Evolutionary conservation across 129 eudicot species (phyloP).

Genomic region (Sambucus nigra): DNA sequence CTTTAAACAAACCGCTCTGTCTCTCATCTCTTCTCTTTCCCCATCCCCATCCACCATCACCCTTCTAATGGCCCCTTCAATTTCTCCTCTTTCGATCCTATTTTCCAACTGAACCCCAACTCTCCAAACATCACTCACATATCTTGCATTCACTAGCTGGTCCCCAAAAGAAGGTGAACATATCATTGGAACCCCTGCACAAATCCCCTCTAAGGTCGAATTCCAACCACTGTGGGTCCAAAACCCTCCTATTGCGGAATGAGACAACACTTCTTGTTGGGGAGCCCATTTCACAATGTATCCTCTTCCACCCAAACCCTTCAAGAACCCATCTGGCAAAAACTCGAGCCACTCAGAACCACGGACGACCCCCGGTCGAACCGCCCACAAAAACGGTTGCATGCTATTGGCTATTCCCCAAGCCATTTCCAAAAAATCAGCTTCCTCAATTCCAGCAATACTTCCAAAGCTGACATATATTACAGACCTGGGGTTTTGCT

Average conservation of each 20-base stretch:
- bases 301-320: slow-evolving; percentile 28
- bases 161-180: slow-evolving; percentile 27
- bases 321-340: slow-evolving; percentile 25
- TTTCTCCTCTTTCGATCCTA: slow-evolving; percentile 15
- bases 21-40: slow-evolving; percentile 30
- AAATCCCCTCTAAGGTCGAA: slow-evolving; percentile 54
- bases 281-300: slow-evolving; percentile 59
- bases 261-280: slow-evolving; percentile 46
- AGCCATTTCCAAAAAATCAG: slow-evolving; percentile 32
- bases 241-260: slow-evolving; percentile 32
- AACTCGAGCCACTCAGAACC: slow-evolving; percentile 27
- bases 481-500: slow-evolving; percentile 25
- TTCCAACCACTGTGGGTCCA: slow-evolving; percentile 70
- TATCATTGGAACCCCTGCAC: slow-evolving; percentile 44
- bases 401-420: slow-evolving; percentile 28
- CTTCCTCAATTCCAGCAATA: slow-evolving; percentile 19
- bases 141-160: slow-evolving; percentile 29
- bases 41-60: slow-evolving; percentile 18
- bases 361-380: slow-evolving; percentile 31
- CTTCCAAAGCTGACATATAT: slow-evolving; percentile 63
- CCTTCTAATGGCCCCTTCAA: slow-evolving; percentile 16
- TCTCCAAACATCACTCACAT: slow-evolving; percentile 32
- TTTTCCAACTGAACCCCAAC: slow-evolving; percentile 29
- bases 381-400: slow-evolving; percentile 46
- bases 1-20: slow-evolving; percentile 12